These are phyloP conservation scores for Penicillium verhagenii DNA, from an alignment of 495 filamentous ascomycete genomes.

Conservation along the genomic window DNA sequence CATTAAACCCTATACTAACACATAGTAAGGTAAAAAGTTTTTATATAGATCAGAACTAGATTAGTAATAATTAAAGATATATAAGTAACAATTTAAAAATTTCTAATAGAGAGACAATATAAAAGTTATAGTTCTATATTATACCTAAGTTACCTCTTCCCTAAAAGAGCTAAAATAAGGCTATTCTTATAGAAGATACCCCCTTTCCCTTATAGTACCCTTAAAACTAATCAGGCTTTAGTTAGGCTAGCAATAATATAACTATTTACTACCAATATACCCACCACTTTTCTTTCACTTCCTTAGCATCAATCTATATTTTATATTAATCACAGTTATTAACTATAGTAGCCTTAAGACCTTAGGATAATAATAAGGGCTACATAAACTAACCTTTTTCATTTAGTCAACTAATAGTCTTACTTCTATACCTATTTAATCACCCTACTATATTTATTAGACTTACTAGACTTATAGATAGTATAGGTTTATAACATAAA, in stretches of 20 bases:
- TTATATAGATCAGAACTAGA: no score
- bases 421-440: neutral
- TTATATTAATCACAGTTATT: neutral
- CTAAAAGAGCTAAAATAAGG: neutral
- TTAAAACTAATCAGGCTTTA: neutral
- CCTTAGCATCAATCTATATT: neutral
- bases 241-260: neutral
- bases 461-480: neutral
- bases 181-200: neutral
- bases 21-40: no score
- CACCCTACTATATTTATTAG: neutral
- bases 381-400: neutral
- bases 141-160: neutral
- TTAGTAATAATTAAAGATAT: no score
- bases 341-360: neutral
- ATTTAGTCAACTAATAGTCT: neutral
- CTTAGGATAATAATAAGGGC: neutral
- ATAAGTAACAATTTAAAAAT: no score
- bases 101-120: neutral
- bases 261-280: neutral
- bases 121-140: neutral
- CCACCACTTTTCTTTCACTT: neutral
- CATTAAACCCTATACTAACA: no score
- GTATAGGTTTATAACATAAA: neutral
- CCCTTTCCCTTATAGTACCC: neutral